Evolutionary conservation across 2,329 filamentous ascomycete species (phyloP), one percentile per base, ranked within the genome.

Genomic region (Ophiostoma angusticollis): DNA sequence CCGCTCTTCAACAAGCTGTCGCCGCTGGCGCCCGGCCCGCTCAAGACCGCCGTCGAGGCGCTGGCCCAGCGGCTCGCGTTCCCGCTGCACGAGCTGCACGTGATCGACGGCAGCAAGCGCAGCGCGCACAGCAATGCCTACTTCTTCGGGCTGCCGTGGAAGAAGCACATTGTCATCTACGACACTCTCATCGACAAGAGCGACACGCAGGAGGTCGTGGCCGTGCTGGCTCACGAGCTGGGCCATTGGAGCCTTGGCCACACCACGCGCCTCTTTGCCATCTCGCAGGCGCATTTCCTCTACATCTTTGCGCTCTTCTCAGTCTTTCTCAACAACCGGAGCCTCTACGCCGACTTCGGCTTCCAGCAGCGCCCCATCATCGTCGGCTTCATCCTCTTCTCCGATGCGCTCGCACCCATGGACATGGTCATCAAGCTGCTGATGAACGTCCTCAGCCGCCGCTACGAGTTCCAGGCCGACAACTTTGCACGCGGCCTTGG

Each of bases 151-250:
- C 74, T 98, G 40, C 91, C 91, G 30, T 98, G 89, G 87, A 95
- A 95, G 74, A 96, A 96, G 74, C 93, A 96, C 67, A 98, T 98
- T 66, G 91, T 98, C 54, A 93, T 98, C 56, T 98, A 94, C 58
- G 91, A 98, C 58, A 98, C 93, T 5, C 65, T 98, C 47, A 86
- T 98, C 46, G 89, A 95, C 62, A 94, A 96, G 74, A 91, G 82
- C 58, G 77, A 87, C 46, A 78, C 83, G 4, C 73, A 91, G 54
- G 91, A 98, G 61, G 87, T 98, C 29, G 84, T 94, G 43, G 89
- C 91, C 48, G 87, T 98, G 38, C 68, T 98, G 39, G 87, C 85
- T 25, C 91, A 98, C 58, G 91, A 98, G 62, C 74, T 98, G 34
- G 91, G 91, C 37, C 91, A 98, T 67, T 98, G 91, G 91, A 89